Conservation (phyloP, 768 basidiomycete species). For the Cubamyces lactineus region DNA sequence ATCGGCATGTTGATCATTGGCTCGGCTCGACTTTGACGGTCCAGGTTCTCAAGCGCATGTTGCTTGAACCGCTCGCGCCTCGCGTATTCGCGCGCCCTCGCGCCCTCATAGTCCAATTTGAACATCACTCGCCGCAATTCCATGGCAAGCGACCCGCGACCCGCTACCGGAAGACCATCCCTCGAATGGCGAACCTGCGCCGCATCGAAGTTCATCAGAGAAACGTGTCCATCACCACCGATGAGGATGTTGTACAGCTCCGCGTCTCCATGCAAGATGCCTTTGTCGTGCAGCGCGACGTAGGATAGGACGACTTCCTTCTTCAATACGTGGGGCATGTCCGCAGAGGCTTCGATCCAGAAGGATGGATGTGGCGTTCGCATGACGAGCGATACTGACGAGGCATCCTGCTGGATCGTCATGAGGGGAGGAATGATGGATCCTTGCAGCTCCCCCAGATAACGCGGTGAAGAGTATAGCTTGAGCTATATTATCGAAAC, state of each 20-base stretch:
- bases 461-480: constrained; percentile 49
- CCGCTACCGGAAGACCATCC: constrained; percentile 41
- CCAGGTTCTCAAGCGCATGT: constrained; percentile 33
- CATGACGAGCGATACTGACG: constrained; percentile 49
- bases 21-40: constrained; percentile 22
- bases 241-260: constrained; percentile 33
- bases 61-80: constrained; percentile 36
- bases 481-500: constrained; percentile 43
- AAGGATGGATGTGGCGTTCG: constrained; percentile 59
- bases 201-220: constrained; percentile 57
- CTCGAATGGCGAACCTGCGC: constrained; percentile 36
- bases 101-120: constrained; percentile 50
- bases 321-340: constrained; percentile 60
- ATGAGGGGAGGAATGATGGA: constrained; percentile 56
- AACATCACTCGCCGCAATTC: constrained; percentile 63
- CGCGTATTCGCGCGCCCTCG: constrained; percentile 40
- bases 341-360: constrained; percentile 62
- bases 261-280: constrained; percentile 39
- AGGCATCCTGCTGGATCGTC: constrained; percentile 46
- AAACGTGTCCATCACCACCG: constrained; percentile 42
- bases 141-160: constrained; percentile 44
- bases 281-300: constrained; percentile 41
- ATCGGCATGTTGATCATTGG: constrained; percentile 2
- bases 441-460: constrained; percentile 57
- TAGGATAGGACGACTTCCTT: constrained; percentile 54